Evolutionary conservation across 805 yeast species (phyloP).

Genomic region (Candida gorgasii): DNA sequence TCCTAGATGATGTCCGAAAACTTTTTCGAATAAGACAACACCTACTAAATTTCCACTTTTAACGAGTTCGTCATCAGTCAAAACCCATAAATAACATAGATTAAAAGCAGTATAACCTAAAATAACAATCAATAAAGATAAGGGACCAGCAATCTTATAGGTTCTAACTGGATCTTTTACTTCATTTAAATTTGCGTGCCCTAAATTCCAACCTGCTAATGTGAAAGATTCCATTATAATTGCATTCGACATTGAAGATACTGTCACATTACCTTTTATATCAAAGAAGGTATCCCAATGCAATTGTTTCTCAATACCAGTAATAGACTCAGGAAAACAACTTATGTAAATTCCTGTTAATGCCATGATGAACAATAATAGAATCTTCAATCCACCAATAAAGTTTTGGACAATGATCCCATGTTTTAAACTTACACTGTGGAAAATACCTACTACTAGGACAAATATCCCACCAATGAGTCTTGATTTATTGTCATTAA

Average conservation of each 20-base stretch:
- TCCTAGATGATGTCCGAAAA: slow-evolving; percentile 55
- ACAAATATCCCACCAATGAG: slow-evolving; percentile 31
- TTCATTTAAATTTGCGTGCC: slow-evolving; percentile 62
- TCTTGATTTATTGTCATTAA: slow-evolving; percentile 35
- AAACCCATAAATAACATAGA: slow-evolving; percentile 54
- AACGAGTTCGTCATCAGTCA: slow-evolving; percentile 54
- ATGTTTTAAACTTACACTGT: slow-evolving; percentile 57
- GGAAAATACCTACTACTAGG: slow-evolving; percentile 40
- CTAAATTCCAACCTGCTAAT: slow-evolving; percentile 63
- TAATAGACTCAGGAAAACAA: slow-evolving; percentile 45
- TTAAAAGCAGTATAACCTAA: slow-evolving; percentile 54
- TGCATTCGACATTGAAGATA: slow-evolving; percentile 54
- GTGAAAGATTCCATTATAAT: slow-evolving; percentile 60
- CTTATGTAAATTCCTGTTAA: slow-evolving; percentile 59
- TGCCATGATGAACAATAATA: slow-evolving; percentile 53
- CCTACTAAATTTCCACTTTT: slow-evolving; percentile 61
- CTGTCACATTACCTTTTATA: slow-evolving; percentile 33
- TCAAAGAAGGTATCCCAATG: slow-evolving; percentile 30
- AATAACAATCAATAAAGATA: slow-evolving; percentile 48
- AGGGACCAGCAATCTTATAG: slow-evolving; percentile 61
- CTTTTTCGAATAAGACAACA: slow-evolving; percentile 54
- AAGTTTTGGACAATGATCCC: slow-evolving; percentile 65
- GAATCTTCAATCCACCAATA: slow-evolving; percentile 61
- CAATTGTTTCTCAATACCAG: slow-evolving; percentile 47
- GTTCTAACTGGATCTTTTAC: slow-evolving; percentile 59